Conservation (phyloP, 1,139 yeast genomes). For the Pichia cactophila region DNA sequence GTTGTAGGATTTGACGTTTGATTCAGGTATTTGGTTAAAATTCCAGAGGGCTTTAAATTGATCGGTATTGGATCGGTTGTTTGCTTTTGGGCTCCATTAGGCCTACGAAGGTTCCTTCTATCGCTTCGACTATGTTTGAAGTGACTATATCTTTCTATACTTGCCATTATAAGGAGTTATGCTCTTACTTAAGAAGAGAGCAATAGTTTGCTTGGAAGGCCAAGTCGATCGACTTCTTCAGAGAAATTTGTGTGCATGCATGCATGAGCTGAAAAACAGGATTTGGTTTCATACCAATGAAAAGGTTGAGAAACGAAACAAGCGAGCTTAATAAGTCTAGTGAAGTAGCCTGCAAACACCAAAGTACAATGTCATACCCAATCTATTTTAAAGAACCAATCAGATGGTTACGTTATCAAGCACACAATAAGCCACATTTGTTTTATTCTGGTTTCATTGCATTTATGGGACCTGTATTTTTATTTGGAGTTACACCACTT, state of each 20-base stretch:
- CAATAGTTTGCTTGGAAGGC: too few relatives aligned
- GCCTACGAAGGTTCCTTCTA: background rate
- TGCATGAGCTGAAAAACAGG: too few relatives aligned
- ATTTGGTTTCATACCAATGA: background rate
- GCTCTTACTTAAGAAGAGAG: too few relatives aligned
- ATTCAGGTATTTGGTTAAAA: constrained; percentile 12
- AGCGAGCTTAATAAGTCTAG: background rate
- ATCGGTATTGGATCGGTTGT: constrained; percentile 12
- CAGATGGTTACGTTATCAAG: constrained; percentile 71
- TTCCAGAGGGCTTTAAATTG: constrained; percentile 23
- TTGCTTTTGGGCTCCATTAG: background rate
- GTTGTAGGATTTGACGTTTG: constrained; percentile 1
- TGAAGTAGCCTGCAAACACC: background rate
- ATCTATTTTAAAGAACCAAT: constrained; percentile 55
- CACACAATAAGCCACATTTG: constrained; percentile 73
- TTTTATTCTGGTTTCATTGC: constrained; percentile 67
- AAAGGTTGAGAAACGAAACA: background rate
- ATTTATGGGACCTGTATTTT: constrained; percentile 56
- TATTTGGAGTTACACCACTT: constrained; percentile 55
- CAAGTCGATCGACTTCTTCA: background rate
- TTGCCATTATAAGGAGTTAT: background rate
- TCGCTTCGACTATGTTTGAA: background rate
- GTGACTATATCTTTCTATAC: background rate
- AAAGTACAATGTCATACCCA: constrained; percentile 35
- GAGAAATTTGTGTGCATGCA: background rate